These are phyloP conservation scores for Coemansia sp. DNA, from an alignment of 192 early-diverging fungal species.

Conservation along the genomic window DNA sequence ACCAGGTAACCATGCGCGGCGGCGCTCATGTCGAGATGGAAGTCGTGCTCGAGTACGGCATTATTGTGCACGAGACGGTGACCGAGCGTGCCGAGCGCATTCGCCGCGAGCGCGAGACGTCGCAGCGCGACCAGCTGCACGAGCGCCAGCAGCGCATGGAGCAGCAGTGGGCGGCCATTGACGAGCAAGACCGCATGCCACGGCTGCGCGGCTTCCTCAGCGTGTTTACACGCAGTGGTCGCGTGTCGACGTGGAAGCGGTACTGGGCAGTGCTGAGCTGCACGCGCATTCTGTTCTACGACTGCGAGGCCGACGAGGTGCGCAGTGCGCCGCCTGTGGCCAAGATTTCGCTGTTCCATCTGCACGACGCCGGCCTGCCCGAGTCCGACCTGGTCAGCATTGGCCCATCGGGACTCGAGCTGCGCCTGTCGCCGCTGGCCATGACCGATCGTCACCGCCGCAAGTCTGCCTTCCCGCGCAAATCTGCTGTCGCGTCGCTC, in stretches of 20 bases:
- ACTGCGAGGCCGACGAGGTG: conserved; percentile 34
- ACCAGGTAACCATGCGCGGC: conserved; percentile 52
- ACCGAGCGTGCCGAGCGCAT: conserved; percentile 22
- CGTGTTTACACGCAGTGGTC: conserved; percentile 52
- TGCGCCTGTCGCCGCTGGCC: conserved; percentile 46
- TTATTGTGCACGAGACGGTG: conserved; percentile 49
- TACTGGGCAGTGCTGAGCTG: conserved; percentile 54
- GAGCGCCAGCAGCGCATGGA: conserved; percentile 24
- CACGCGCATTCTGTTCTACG: conserved; percentile 41
- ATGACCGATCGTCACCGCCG: conserved; percentile 58
- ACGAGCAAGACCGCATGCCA: conserved; percentile 29
- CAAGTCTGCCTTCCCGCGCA: conserved; percentile 49
- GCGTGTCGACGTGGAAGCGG: conserved; percentile 52
- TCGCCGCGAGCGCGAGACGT: conserved; percentile 19
- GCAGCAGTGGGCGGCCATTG: conserved; percentile 35
- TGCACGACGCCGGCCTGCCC: conserved; percentile 34
- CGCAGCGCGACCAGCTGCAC: conserved; percentile 20
- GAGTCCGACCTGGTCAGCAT: conserved; percentile 49
- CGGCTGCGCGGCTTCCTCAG: conserved; percentile 43
- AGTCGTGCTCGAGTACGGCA: conserved; percentile 54
- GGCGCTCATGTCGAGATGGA: conserved; percentile 53
- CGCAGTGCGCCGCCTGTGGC: conserved; percentile 25
- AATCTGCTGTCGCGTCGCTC: conserved; percentile 5
- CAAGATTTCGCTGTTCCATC: conserved; percentile 47
- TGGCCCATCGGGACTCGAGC: conserved; percentile 49